Evolutionary conservation across 2,329 filamentous ascomycete genomes (phyloP), one percentile per base, ranked within the genome.

Genomic region (Myriosclerotinia scirpicola): DNA sequence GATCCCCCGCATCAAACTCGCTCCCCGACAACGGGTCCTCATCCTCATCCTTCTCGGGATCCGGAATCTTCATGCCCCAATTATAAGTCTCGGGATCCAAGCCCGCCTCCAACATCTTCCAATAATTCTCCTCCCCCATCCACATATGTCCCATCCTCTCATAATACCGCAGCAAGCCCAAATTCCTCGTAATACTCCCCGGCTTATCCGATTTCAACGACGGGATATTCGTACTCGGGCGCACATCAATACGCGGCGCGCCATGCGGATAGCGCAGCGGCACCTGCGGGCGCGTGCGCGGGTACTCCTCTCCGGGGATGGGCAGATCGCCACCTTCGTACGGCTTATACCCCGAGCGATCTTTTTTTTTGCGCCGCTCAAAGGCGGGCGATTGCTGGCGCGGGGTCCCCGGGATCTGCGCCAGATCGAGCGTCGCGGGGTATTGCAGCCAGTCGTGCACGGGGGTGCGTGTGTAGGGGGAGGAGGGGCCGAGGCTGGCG

Each of bases 91-190:
- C 17, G 2, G 64, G 64, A 54, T 66, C 26, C 14, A 61, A 34
- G 9, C 64, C 64, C 36, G 64, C 64, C 48, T 66, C 64, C 15
- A 66, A 26, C 55, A 66, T 66, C 17, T 22, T 50, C 38, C 52
- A 66, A 54, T 66, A 66, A 15, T 26, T 54, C 3, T 53, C 55
- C 20, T 61, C 55, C 2, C 55, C 55, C 64, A 66, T 61, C 64
- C 55, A 53, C 64, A 61, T 66, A 22, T 52, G 30, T 15, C 53
- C 63, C 54, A 50, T 30, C 3, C 63, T 36, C n/a, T 65, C 63
- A 65, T 59, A 65, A n/a, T 59, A 65, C 5, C n/a, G 14, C 42
- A 65, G 22, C 5, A 65, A 12, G 2, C 17, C 11, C 22, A 59
- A 8, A 15, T 56, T 56, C 34, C 63, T 36, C 30, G 42, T 9